Evolutionary conservation across 2,329 filamentous ascomycete species (phyloP), one percentile per base, ranked within the genome.

Genomic region (Macrophomina phaseolina): DNA sequence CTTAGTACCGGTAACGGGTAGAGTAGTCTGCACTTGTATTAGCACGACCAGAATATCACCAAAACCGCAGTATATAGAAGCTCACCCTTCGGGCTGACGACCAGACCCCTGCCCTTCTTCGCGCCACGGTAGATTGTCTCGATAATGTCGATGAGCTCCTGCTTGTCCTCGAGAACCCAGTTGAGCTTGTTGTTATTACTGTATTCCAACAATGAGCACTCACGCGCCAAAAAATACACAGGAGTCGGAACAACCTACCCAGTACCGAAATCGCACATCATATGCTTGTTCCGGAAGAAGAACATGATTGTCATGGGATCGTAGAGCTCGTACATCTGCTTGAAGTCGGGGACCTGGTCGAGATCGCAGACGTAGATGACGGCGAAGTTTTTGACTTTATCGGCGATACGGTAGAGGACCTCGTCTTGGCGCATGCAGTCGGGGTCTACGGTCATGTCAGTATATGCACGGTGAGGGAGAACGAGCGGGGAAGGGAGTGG

Each of bases 111-210:
- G 0, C 96, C 95, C 83, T 99, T 99, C 86, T 97, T 98, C 38
- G 95, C 95, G n/a, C 95, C 95, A 67, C 94, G 90, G 78, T 98
- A 99, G 69, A 99, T 94, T 4, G 94, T 97, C 85, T 99, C 95
- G 76, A 98, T 90, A 71, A 99, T 99, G 81, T 99, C 95, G 75
- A 99, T 97, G 74, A 99, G 84, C 82, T 99, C 95, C 79, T 98
- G 94, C 82, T 99, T 98, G 77, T 99, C 94, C 81, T 98, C 94
- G 64, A 97, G 84, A 56, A 97, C 92, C 90, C 93, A 97, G 78
- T 97, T 97, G 72, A 97, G 84, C 80, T 98, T 98, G 80, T 99
- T 99, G 81, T 99, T 99, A 82, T 99, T 97, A 71, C 56, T 49
- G 18, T 49, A 4, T 6, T 18, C 46, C 16, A 6, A 28, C 16